These are phyloP conservation scores for Blastobotrys aristatus DNA, from an alignment of 1,139 yeast species.

Conservation along the genomic window DNA sequence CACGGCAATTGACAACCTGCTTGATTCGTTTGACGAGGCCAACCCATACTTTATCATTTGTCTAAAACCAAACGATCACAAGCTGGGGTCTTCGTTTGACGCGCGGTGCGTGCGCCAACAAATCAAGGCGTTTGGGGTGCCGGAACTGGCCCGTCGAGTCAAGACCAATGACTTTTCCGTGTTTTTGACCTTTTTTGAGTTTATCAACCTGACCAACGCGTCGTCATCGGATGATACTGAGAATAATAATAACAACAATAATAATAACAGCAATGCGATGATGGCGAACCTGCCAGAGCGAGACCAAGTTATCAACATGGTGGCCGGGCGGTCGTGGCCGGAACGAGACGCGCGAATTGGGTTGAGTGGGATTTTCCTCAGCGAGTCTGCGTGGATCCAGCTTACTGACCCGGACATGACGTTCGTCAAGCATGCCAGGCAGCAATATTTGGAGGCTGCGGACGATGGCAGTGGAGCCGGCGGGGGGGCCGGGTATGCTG, in stretches of 20 bases:
- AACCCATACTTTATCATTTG: slow-evolving; percentile 41
- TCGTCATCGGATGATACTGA: slow-evolving; percentile 19
- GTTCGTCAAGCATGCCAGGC: slow-evolving; percentile 31
- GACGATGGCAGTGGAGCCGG: slow-evolving; percentile 12
- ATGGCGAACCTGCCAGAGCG: slow-evolving; percentile 29
- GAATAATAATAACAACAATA: no score
- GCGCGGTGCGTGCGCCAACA: slow-evolving; percentile 42
- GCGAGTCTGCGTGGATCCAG: slow-evolving; percentile 40
- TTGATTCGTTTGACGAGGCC: slow-evolving; percentile 37
- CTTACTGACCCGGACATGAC: slow-evolving; percentile 38
- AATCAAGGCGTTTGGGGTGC: slow-evolving; percentile 39
- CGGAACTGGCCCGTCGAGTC: slow-evolving; percentile 39
- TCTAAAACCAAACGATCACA: slow-evolving; percentile 40
- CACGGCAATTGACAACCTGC: slow-evolving; percentile 33
- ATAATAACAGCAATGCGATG: slow-evolving; percentile 16
- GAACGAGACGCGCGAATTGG: slow-evolving; percentile 39
- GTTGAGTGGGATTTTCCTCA: slow-evolving; percentile 38
- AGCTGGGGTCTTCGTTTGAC: slow-evolving; percentile 36
- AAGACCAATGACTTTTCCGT: slow-evolving; percentile 37
- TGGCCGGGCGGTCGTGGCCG: slow-evolving; percentile 34
- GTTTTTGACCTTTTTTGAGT: slow-evolving; percentile 38
- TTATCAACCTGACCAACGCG: slow-evolving; percentile 29
- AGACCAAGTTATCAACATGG: slow-evolving; percentile 32
- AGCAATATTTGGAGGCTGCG: slow-evolving; percentile 27
- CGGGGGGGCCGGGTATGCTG: slow-evolving; percentile 23